A percentile compares a stretch with the other conserved stretches of the same genome.
Conservation (phyloP, 352 stramenopile genomes). For the Pythium brachiatum region DNA sequence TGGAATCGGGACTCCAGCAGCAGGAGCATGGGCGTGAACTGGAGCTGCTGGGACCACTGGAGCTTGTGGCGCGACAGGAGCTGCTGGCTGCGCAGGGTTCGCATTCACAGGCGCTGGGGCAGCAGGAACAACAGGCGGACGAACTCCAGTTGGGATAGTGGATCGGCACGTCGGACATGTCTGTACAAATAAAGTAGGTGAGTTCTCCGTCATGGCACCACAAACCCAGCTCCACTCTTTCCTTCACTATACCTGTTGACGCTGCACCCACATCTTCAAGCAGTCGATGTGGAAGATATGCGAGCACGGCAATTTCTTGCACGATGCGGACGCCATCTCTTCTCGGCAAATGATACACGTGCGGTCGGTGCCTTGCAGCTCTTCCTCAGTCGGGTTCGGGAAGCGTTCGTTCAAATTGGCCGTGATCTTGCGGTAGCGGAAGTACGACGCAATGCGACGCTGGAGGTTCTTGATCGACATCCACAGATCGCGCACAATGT, state of each 20-base stretch:
- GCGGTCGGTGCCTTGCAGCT: constrained; percentile 91
- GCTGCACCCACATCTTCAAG: constrained; percentile 98
- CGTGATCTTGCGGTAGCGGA: constrained; percentile 94
- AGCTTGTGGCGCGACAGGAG: constrained; percentile 7
- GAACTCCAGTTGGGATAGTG: constrained; percentile 87
- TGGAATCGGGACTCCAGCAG: neutral
- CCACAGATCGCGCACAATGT: constrained; percentile 97
- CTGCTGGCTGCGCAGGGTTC: constrained; percentile 24
- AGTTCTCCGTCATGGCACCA: neutral
- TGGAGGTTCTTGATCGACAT: constrained; percentile 88
- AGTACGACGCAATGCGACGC: constrained; percentile 80
- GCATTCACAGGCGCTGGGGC: constrained; percentile 25
- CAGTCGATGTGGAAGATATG: constrained; percentile 98
- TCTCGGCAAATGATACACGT: constrained; percentile 98
- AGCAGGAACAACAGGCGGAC: constrained; percentile 39
- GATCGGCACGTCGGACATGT: constrained; percentile 96
- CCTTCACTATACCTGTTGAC: constrained; percentile 85
- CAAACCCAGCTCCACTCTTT: neutral
- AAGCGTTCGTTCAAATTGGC: constrained; percentile 96
- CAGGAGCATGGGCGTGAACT: neutral
- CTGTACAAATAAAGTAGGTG: constrained; percentile 13
- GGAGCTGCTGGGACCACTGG: constrained; percentile 21
- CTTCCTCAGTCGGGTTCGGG: constrained; percentile 91
- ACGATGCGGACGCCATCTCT: constrained; percentile 85
- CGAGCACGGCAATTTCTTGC: constrained; percentile 96